Evolutionary conservation across 176 grass and related monocot species (phyloP).

Genomic region (Avena eriantha): DNA sequence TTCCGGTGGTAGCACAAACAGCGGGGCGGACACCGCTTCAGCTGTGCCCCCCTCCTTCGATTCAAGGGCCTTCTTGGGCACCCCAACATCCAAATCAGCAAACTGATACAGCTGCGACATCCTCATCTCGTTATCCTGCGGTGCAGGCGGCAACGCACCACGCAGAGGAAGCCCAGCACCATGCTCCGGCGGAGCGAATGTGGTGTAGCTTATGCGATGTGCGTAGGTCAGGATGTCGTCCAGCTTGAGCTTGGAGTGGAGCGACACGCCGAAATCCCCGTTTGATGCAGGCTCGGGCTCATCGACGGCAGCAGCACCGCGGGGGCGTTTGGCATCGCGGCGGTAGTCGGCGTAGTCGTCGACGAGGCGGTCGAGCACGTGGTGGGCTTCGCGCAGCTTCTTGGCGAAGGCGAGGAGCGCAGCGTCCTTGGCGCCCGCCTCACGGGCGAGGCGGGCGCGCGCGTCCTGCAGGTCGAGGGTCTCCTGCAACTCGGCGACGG

Average conservation of each 20-base stretch:
- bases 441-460: constrained; percentile 53
- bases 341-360: constrained; percentile 95
- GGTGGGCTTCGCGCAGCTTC: constrained; percentile 87
- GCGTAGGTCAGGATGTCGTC: constrained; percentile 83
- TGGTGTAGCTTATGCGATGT: constrained; percentile 90
- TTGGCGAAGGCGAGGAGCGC: constrained; percentile 78
- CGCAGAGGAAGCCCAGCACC: constrained; percentile 86
- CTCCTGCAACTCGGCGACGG: constrained; percentile 85
- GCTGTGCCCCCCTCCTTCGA: constrained; percentile 57
- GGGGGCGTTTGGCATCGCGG: constrained; percentile 62
- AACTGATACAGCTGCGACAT: constrained; percentile 81
- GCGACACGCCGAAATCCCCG: constrained; percentile 53
- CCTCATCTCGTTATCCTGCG: constrained; percentile 91
- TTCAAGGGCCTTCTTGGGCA: constrained; percentile 75
- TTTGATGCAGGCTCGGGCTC: constrained; percentile 37
- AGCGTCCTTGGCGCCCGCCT: constrained; percentile 70
- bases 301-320: constrained; percentile 20
- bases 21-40: constrained; percentile 34
- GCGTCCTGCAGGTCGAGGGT: constrained; percentile 91
- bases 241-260: constrained; percentile 77
- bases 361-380: constrained; percentile 88
- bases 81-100: constrained; percentile 84
- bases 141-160: constrained; percentile 75
- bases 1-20: constrained; percentile 63
- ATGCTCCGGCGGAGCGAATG: constrained; percentile 95